Evolutionary conservation across 2,329 filamentous ascomycete genomes (phyloP).

Genomic region (Paecilomyces fulvus): DNA sequence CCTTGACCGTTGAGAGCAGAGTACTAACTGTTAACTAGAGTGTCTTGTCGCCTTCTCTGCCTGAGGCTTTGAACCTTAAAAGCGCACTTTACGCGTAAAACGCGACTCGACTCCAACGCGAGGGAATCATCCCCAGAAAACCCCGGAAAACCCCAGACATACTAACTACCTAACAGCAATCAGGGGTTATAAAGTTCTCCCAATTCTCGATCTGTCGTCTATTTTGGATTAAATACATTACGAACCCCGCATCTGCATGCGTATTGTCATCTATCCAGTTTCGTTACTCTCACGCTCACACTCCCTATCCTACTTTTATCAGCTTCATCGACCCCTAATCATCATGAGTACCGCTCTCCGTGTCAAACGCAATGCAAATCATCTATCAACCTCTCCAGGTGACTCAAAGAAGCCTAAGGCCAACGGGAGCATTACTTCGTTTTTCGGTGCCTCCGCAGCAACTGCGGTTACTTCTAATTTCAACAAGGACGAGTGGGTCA

Average conservation of each 20-base stretch:
- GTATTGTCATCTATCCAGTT: constrained; percentile 8
- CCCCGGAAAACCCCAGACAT: too few relatives aligned
- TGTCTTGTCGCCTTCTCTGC: not conserved
- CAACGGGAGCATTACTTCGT: constrained; percentile 76
- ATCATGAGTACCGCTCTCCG: constrained; percentile 27
- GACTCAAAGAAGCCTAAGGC: constrained; percentile 64
- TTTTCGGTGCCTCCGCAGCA: constrained; percentile 56
- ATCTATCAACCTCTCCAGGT: constrained; percentile 29
- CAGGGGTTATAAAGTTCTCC: not conserved
- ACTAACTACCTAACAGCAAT: not conserved
- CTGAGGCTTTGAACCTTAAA: not conserved
- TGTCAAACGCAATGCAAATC: constrained; percentile 59
- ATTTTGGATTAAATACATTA: not conserved
- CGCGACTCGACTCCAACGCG: not conserved
- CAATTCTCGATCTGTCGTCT: not conserved
- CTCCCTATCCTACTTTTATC: not conserved
- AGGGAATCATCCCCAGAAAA: not conserved
- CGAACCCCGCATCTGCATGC: not conserved
- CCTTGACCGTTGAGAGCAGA: not conserved
- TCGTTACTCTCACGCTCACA: constrained; percentile 1
- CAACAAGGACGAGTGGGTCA: constrained; percentile 86
- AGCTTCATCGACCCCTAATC: constrained; percentile 1
- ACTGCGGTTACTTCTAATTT: constrained; percentile 47
- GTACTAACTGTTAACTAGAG: not conserved
- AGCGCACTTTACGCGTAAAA: not conserved